phyloP scores from a whole-genome alignment of 176 grass and related monocot genomes.

The Cenchrus americanus region DNA sequence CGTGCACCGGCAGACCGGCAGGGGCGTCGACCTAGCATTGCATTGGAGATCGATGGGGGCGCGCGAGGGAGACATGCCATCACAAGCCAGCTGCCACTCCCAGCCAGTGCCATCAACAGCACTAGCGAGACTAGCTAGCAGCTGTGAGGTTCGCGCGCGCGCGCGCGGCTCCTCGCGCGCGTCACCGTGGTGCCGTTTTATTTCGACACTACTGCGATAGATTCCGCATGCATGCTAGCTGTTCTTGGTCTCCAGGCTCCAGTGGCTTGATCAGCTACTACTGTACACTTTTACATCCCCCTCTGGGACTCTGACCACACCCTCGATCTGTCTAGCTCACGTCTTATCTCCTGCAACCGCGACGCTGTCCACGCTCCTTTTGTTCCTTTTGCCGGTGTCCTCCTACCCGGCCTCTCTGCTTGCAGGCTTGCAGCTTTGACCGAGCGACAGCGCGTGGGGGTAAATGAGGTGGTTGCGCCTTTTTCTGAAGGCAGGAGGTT shows the following conservation, averaged over 20 bases:
- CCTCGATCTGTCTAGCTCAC: neutral
- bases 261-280: too few relatives aligned
- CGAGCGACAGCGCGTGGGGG: neutral
- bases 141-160: too few relatives aligned
- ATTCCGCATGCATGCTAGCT: too few relatives aligned
- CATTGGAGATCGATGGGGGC: too few relatives aligned
- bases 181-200: neutral
- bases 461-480: conserved; percentile 19
- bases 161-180: neutral
- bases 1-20: too few relatives aligned
- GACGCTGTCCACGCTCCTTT: neutral
- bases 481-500: neutral
- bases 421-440: neutral
- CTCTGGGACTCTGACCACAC: neutral
- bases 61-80: too few relatives aligned
- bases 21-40: too few relatives aligned
- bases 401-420: neutral
- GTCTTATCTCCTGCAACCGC: neutral
- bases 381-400: conserved; percentile 33
- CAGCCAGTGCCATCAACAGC: too few relatives aligned
- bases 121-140: too few relatives aligned
- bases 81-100: too few relatives aligned
- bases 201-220: neutral
- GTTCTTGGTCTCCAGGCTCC: too few relatives aligned
- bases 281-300: too few relatives aligned